Base-by-base conservation (phyloP, 305 asterid species). In the Fraxinus floribunda region DNA sequence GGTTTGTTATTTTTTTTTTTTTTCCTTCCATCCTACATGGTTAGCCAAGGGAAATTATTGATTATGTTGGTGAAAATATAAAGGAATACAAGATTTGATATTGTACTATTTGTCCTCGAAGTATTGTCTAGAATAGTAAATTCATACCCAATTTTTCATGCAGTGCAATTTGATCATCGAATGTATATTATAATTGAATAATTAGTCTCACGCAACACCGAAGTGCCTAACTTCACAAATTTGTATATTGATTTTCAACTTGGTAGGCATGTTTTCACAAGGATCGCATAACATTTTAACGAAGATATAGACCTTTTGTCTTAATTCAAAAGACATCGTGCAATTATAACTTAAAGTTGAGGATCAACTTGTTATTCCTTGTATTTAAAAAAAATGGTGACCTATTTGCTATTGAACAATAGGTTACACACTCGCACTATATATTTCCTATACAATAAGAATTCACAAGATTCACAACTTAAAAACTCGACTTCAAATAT, bases 1-100 rank as follows among this genome's bases (percentile, higher is more conserved):
- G 83, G 70, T 77, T 84, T 55, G 66, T 55, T 41, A 36, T 76
- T 49, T 41, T 55, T 22, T 22, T 26, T 26, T 26, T 26, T 32
- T 70, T 70, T 70, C 76, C 76, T 24, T 70, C 44, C 18, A 15
- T 7, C 44, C 3, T 32, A 9, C 35, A 11, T 66, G 16, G n/a
- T 55, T 52, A 49, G 15, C 18, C 13, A 46, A 0, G 62, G 62
- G 20, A 52, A 52, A 57, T 18, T 57, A 18, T 57, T 57, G 68
- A 57, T 18, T 57, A 18, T 7, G 3, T 20, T 20, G 26, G 30
- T 7, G 15, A 7, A 18, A 2, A 20, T 7, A 60, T 20, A 6
- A 18, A 57, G 11, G 24, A 57, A 57, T 57, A 57, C 66, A 57
- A 5, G 66, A 57, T 49, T 49, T 16, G 62, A 49, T 4, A 49